These are phyloP conservation scores for Penicillium frequentans DNA, from an alignment of 2,329 filamentous ascomycete genomes.

Conservation along the genomic window DNA sequence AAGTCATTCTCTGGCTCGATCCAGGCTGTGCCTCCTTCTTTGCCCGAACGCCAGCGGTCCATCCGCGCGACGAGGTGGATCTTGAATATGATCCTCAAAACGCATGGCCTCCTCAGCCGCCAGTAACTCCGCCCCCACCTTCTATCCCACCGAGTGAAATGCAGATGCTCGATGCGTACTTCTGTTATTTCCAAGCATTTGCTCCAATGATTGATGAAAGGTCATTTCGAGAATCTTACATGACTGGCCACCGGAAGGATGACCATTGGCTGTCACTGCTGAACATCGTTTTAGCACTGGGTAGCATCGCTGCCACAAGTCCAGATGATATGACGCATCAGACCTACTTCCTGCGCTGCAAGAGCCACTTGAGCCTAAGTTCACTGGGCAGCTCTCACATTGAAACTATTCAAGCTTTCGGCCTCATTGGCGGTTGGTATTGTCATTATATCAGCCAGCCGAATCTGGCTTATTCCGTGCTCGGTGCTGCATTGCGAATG, in stretches of 20 bases:
- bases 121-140: slow-evolving; percentile 49
- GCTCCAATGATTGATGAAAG: slow-evolving; percentile 73
- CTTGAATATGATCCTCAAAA: slow-evolving; percentile 22
- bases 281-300: slow-evolving; percentile 76
- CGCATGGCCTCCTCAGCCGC: slow-evolving; percentile 36
- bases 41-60: slow-evolving; percentile 37
- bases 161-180: slow-evolving; percentile 72
- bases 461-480: slow-evolving; percentile 72
- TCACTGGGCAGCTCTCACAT: slow-evolving; percentile 69
- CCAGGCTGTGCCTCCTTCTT: slow-evolving; percentile 52
- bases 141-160: slow-evolving; percentile 63
- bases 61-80: slow-evolving; percentile 10
- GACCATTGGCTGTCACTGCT: slow-evolving; percentile 69
- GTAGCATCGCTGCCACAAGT: slow-evolving; percentile 68
- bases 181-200: slow-evolving; percentile 70
- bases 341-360: slow-evolving; percentile 68
- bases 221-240: slow-evolving; percentile 65
- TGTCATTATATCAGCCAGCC: slow-evolving; percentile 76
- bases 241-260: slow-evolving; percentile 63
- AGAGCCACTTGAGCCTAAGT: slow-evolving; percentile 66
- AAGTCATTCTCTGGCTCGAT: slow-evolving; percentile 64
- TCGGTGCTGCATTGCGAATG: slow-evolving; percentile 71
- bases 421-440: slow-evolving; percentile 72
- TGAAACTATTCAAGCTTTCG: slow-evolving; percentile 71
- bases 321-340: slow-evolving; percentile 64